Percentiles rank a stretch among this genome's conserved stretches.
phyloP scores from a whole-genome alignment of 352 stramenopile species.

The Phytophthora citrophthora region DNA sequence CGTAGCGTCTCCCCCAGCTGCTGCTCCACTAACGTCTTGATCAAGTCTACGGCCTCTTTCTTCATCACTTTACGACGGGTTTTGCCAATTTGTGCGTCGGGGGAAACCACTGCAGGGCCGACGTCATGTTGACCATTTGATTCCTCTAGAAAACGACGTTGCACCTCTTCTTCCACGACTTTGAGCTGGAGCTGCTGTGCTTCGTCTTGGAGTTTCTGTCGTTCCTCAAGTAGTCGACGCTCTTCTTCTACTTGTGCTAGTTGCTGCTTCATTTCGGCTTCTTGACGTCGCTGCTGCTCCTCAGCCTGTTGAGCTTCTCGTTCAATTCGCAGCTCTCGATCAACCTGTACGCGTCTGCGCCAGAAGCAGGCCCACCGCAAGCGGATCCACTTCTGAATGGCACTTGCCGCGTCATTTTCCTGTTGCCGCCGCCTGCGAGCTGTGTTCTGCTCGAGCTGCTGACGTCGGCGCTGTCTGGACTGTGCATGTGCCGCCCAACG shows the following conservation, averaged over 20 bases:
- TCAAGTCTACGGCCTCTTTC: slow-evolving; percentile 48
- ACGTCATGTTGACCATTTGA: not conserved
- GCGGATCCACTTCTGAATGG: slow-evolving; percentile 39
- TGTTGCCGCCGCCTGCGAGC: slow-evolving; percentile 4
- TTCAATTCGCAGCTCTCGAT: slow-evolving; percentile 9
- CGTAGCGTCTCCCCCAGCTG: slow-evolving; percentile 46
- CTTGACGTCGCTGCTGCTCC: slow-evolving; percentile 14
- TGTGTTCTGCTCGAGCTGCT: slow-evolving; percentile 7
- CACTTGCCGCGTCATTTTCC: slow-evolving; percentile 16
- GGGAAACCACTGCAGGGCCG: not conserved
- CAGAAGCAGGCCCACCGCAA: slow-evolving; percentile 34
- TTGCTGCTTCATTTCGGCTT: slow-evolving; percentile 9
- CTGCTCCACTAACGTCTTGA: slow-evolving; percentile 48
- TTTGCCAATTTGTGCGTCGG: slow-evolving; percentile 6
- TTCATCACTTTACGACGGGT: slow-evolving; percentile 55
- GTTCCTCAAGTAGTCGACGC: slow-evolving; percentile 3
- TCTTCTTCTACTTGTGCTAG: slow-evolving; percentile 7
- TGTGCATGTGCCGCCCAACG: slow-evolving; percentile 44
- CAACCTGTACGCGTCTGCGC: slow-evolving; percentile 26
- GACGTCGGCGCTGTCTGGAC: slow-evolving; percentile 31
- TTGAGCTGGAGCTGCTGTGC: slow-evolving; percentile 17
- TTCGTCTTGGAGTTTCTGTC: slow-evolving; percentile 5
- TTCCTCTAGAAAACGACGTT: slow-evolving; percentile 12
- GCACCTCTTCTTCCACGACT: slow-evolving; percentile 16
- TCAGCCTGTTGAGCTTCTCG: slow-evolving; percentile 3